These are phyloP conservation scores for Rhodomyrtus tomentosa DNA, from an alignment of 345 rosid genomes.

Conservation along the genomic window DNA sequence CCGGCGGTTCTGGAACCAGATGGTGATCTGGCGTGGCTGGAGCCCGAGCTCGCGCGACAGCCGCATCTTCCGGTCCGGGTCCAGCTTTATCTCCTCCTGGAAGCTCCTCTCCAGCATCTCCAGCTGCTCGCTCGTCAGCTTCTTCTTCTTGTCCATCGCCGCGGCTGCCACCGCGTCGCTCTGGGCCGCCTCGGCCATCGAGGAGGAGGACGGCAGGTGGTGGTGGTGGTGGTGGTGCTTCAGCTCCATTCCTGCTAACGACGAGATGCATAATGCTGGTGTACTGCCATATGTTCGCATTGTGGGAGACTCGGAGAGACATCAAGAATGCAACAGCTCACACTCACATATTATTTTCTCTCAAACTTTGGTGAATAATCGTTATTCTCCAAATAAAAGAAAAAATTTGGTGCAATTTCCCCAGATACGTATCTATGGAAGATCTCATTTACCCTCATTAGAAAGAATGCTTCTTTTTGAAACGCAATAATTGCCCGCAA, in stretches of 20 bases:
- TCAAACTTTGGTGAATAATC: background rate
- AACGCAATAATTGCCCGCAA: background rate
- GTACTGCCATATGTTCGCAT: background rate
- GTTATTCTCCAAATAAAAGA: background rate
- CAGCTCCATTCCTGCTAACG: slow-evolving; percentile 37
- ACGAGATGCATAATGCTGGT: background rate
- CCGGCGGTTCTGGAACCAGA: slow-evolving; percentile 90
- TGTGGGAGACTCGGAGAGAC: background rate
- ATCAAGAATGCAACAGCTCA: background rate
- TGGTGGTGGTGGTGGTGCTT: slow-evolving; percentile 11
- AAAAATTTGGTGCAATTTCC: background rate
- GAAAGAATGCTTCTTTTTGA: background rate
- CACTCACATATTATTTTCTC: background rate
- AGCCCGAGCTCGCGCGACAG: slow-evolving; percentile 76
- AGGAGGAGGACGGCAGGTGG: background rate
- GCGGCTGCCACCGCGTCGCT: background rate
- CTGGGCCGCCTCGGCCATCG: background rate
- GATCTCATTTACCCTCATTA: background rate
- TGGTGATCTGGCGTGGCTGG: slow-evolving; percentile 79
- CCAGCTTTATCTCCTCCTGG: slow-evolving; percentile 75
- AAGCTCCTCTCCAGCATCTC: slow-evolving; percentile 72
- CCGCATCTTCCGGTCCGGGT: slow-evolving; percentile 71
- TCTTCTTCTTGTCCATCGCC: slow-evolving; percentile 49
- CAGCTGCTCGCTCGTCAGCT: slow-evolving; percentile 52
- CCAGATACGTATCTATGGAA: background rate